These are phyloP conservation scores for Botrytis deweyae DNA, from an alignment of 2,329 filamentous ascomycete species.

Conservation along the genomic window DNA sequence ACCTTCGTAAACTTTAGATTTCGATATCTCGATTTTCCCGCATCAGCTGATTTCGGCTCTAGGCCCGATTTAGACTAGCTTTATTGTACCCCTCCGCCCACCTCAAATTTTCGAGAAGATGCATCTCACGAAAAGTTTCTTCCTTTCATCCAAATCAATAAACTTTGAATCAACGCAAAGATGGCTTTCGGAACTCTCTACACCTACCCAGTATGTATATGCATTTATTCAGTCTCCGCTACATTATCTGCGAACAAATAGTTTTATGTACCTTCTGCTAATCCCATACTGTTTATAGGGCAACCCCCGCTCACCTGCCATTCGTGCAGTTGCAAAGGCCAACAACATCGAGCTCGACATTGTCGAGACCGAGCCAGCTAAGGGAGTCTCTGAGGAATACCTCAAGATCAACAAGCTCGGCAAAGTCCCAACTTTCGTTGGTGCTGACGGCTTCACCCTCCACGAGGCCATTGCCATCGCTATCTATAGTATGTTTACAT, in stretches of 20 bases:
- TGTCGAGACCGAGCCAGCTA: slow-evolving; percentile 66
- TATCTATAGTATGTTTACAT: slow-evolving; percentile 81
- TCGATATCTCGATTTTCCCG: slow-evolving; percentile 18
- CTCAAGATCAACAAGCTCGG: slow-evolving; percentile 80
- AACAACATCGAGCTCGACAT: slow-evolving; percentile 92
- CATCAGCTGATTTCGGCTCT: slow-evolving; percentile 7
- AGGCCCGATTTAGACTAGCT: slow-evolving; percentile 10
- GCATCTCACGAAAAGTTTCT: slow-evolving; percentile 21
- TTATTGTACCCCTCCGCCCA: slow-evolving; percentile 1
- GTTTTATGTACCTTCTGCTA: neutral
- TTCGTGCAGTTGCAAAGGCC: slow-evolving; percentile 94
- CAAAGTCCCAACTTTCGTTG: slow-evolving; percentile 91
- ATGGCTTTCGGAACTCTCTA: slow-evolving; percentile 99
- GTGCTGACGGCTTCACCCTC: slow-evolving; percentile 85
- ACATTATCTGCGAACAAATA: neutral
- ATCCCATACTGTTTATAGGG: slow-evolving; percentile 52
- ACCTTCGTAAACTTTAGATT: slow-evolving; percentile 11
- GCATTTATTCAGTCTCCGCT: neutral
- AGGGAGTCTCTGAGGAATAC: slow-evolving; percentile 72
- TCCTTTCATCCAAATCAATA: slow-evolving; percentile 16
- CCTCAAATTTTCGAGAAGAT: slow-evolving; percentile 20
- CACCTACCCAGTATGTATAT: slow-evolving; percentile 67
- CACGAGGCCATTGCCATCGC: slow-evolving; percentile 91
- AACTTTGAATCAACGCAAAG: slow-evolving; percentile 38
- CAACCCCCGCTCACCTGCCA: slow-evolving; percentile 85